Conservation (phyloP, 441 rosid species). For the Arabidopsis hybrid region DNA sequence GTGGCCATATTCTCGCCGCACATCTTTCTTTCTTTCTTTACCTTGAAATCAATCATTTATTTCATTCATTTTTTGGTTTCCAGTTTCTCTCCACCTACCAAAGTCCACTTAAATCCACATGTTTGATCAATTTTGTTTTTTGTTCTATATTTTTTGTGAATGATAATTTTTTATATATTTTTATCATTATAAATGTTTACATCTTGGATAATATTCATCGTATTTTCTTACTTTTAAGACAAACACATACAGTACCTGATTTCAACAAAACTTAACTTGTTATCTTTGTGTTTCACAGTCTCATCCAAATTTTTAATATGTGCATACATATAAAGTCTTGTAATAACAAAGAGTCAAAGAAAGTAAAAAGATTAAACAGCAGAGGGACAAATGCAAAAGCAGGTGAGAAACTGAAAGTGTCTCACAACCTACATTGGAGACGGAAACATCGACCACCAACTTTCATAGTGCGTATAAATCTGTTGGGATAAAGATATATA, state of each 20-base stretch:
- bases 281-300: not conserved
- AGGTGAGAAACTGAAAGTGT: constrained; percentile 6
- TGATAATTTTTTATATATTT: too few relatives aligned
- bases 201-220: too few relatives aligned
- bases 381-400: not conserved
- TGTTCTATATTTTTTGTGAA: too few relatives aligned
- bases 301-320: not conserved
- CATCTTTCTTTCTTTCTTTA: too few relatives aligned
- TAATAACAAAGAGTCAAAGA: not conserved
- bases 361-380: not conserved
- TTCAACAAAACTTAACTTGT: not conserved
- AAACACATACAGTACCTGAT: not conserved
- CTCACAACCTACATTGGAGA: constrained; percentile 15
- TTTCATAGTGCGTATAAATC: constrained; percentile 5
- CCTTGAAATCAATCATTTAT: not conserved
- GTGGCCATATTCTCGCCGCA: not conserved
- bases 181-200: too few relatives aligned
- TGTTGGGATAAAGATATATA: not conserved
- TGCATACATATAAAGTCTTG: not conserved
- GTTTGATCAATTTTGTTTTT: not conserved
- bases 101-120: not conserved
- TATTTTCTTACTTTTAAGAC: not conserved
- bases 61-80: not conserved
- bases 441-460: constrained; percentile 30
- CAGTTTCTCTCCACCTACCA: not conserved